phyloP scores from a whole-genome alignment of 257 asterid genomes.

The Osmanthus fragrans region DNA sequence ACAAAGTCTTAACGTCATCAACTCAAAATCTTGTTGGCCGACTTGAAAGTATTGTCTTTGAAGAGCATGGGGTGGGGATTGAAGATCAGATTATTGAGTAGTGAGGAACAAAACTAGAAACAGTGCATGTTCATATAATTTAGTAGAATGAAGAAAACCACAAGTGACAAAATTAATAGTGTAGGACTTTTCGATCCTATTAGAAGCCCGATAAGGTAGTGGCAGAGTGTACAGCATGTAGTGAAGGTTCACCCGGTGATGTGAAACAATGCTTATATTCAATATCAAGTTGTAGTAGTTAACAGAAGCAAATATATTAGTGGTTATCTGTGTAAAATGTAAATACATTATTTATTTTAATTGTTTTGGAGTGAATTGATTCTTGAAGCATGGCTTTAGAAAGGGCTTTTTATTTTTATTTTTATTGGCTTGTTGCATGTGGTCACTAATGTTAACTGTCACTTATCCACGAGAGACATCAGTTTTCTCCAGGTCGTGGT shows the following conservation, averaged over 20 bases:
- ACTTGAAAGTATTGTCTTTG: constrained; percentile 12
- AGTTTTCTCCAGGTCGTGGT: too few species aligned
- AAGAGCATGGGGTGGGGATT: not conserved
- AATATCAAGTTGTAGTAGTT: not conserved
- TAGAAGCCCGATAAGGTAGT: not conserved
- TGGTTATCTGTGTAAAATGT: not conserved
- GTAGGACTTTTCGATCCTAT: not conserved
- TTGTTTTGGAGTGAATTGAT: not conserved
- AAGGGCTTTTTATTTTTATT: too few species aligned
- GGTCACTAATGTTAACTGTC: not conserved
- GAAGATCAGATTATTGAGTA: not conserved
- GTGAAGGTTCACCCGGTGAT: not conserved
- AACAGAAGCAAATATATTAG: not conserved
- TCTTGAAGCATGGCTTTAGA: not conserved
- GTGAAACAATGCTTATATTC: not conserved
- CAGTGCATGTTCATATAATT: not conserved
- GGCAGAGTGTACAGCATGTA: not conserved
- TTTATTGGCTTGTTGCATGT: not conserved
- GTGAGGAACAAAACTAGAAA: not conserved
- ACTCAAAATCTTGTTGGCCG: constrained; percentile 8
- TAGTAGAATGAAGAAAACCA: not conserved
- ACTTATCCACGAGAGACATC: too few species aligned
- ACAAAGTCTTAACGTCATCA: constrained; percentile 5
- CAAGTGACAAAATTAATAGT: not conserved
- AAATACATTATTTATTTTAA: not conserved